Conservation (phyloP, 176 grass and related monocot species). For the Leersia perrieri region DNA sequence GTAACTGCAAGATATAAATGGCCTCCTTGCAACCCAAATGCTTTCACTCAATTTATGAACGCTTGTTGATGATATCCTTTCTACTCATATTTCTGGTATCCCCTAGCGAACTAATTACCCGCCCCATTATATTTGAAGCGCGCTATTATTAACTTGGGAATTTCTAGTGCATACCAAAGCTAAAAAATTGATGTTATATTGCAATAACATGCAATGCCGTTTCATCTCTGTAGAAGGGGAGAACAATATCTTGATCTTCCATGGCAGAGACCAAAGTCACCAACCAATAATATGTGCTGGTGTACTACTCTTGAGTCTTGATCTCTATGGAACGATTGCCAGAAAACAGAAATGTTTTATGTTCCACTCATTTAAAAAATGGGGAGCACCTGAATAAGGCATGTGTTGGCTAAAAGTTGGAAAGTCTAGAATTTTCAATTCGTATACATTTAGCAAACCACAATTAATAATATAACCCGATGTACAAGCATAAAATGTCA, state of each 20-base stretch:
- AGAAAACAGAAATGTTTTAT: neutral
- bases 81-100: conserved; percentile 3
- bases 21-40: neutral
- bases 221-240: neutral
- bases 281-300: neutral
- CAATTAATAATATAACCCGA: neutral
- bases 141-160: neutral
- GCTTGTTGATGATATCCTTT: neutral
- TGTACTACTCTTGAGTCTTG: neutral
- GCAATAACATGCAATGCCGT: neutral
- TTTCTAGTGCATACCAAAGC: neutral
- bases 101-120: neutral
- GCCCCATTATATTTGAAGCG: neutral
- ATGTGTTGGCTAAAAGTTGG: neutral
- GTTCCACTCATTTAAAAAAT: neutral
- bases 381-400: neutral
- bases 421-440: neutral
- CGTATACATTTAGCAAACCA: neutral
- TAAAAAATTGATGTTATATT: neutral
- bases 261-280: neutral
- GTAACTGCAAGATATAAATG: neutral
- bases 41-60: neutral
- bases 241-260: neutral
- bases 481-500: neutral
- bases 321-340: neutral